phyloP scores from a whole-genome alignment of 805 yeast genomes.

The Wickerhamia fluorescens region DNA sequence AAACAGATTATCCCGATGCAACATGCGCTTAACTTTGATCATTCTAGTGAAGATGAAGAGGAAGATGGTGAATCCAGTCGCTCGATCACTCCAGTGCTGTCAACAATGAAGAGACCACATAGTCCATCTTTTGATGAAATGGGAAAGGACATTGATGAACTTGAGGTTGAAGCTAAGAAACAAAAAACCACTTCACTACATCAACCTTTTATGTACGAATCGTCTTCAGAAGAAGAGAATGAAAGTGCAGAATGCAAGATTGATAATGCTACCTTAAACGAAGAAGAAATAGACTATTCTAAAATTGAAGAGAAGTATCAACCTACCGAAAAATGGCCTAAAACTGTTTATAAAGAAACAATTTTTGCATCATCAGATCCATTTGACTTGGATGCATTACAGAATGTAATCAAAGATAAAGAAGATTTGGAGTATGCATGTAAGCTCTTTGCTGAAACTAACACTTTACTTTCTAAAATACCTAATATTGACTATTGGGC shows the following conservation, averaged over 20 bases:
- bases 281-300: conserved; percentile 18
- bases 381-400: conserved; percentile 43
- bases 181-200: conserved; percentile 16
- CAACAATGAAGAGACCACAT: conserved; percentile 23
- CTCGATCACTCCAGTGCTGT: conserved; percentile 32
- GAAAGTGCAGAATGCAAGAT: conserved; percentile 16
- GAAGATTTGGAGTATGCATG: conserved; percentile 60
- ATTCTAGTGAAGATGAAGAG: conserved; percentile 28
- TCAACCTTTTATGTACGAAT: conserved; percentile 27
- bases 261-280: conserved; percentile 10
- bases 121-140: conserved; percentile 20
- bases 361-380: conserved; percentile 16
- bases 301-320: conserved; percentile 32
- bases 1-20: conserved; percentile 43
- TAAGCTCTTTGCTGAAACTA: conserved; percentile 28
- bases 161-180: conserved; percentile 11
- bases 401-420: conserved; percentile 54
- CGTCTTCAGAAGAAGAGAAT: conserved; percentile 24
- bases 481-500: conserved; percentile 53
- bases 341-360: conserved; percentile 48
- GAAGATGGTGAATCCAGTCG: conserved; percentile 32
- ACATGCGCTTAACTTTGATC: conserved; percentile 44
- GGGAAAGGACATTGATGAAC: conserved; percentile 8
- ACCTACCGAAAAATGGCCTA: conserved; percentile 47
- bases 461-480: conserved; percentile 11